These are phyloP conservation scores for Aschersonia sp. DNA, from an alignment of 2,329 filamentous ascomycete genomes.

Conservation along the genomic window DNA sequence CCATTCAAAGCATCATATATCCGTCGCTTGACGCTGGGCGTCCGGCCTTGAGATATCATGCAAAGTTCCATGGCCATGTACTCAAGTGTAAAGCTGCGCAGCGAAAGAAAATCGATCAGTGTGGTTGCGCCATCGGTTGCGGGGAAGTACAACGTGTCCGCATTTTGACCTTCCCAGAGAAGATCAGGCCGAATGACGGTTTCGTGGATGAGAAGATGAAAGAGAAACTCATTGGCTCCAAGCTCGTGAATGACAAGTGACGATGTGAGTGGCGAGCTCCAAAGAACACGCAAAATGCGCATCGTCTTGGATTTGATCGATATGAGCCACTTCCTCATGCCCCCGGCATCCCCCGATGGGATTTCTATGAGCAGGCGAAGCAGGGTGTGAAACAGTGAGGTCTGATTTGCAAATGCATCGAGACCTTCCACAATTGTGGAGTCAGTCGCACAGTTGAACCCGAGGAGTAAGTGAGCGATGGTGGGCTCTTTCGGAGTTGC, in stretches of 20 bases:
- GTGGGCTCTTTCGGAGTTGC: slow-evolving; percentile 65
- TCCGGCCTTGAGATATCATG: slow-evolving; percentile 53
- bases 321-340: slow-evolving; percentile 54
- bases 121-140: slow-evolving; percentile 51
- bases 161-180: slow-evolving; percentile 57
- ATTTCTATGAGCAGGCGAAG: slow-evolving; percentile 57
- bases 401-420: slow-evolving; percentile 54
- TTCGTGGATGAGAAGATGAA: slow-evolving; percentile 59
- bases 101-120: slow-evolving; percentile 62
- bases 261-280: slow-evolving; percentile 69
- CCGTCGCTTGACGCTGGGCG: slow-evolving; percentile 54
- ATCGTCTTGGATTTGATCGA: slow-evolving; percentile 54
- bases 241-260: slow-evolving; percentile 65
- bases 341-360: slow-evolving; percentile 46
- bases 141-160: slow-evolving; percentile 52
- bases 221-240: slow-evolving; percentile 65
- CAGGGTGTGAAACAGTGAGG: slow-evolving; percentile 73
- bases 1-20: slow-evolving; percentile 67
- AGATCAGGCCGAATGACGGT: slow-evolving; percentile 53
- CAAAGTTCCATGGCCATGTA: slow-evolving; percentile 80
- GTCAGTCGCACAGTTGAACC: slow-evolving; percentile 65
- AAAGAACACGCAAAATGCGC: slow-evolving; percentile 66
- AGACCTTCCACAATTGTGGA: slow-evolving; percentile 53
- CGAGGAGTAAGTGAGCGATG: slow-evolving; percentile 80
- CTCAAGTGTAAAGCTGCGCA: slow-evolving; percentile 65